A percentile compares a stretch with the other conserved stretches of the same genome.
phyloP scores from a whole-genome alignment of 176 grass and related monocot species.

The Ananas comosus region DNA sequence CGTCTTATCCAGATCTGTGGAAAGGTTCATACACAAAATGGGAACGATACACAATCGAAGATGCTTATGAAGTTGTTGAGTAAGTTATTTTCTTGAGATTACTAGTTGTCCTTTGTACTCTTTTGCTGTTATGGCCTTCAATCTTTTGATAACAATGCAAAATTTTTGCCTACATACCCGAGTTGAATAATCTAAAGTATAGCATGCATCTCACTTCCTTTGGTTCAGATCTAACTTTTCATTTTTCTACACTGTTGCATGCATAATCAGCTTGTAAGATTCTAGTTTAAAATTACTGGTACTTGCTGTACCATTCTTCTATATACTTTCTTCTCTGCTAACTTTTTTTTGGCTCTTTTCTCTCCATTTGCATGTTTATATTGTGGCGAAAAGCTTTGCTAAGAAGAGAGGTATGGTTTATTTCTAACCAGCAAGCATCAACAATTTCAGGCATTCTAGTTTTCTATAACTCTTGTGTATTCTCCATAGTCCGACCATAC shows the following conservation, averaged over 20 bases:
- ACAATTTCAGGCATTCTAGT: neutral
- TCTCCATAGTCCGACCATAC: no score
- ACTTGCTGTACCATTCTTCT: neutral
- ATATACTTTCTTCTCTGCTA: conserved; percentile 4
- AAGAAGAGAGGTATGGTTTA: conserved; percentile 74
- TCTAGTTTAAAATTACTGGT: neutral
- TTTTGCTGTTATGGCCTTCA: conserved; percentile 5
- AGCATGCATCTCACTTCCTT: neutral
- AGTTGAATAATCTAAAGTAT: no score
- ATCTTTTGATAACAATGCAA: neutral
- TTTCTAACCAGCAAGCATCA: conserved; percentile 1
- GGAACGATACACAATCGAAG: conserved; percentile 77
- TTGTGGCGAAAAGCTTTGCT: conserved; percentile 56
- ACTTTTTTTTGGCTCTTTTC: conserved; percentile 14
- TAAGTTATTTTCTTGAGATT: conserved; percentile 23
- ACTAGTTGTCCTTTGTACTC: neutral
- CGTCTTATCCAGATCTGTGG: conserved; percentile 86
- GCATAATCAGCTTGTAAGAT: neutral
- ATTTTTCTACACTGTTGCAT: no score
- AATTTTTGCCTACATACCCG: no score
- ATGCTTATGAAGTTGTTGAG: conserved; percentile 83
- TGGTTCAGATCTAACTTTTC: no score
- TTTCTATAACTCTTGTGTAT: neutral
- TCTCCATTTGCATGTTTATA: conserved; percentile 17
- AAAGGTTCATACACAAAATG: conserved; percentile 74